Conservation (phyloP, 2,329 filamentous ascomycete species). For the Talaromyces funiculosus region DNA sequence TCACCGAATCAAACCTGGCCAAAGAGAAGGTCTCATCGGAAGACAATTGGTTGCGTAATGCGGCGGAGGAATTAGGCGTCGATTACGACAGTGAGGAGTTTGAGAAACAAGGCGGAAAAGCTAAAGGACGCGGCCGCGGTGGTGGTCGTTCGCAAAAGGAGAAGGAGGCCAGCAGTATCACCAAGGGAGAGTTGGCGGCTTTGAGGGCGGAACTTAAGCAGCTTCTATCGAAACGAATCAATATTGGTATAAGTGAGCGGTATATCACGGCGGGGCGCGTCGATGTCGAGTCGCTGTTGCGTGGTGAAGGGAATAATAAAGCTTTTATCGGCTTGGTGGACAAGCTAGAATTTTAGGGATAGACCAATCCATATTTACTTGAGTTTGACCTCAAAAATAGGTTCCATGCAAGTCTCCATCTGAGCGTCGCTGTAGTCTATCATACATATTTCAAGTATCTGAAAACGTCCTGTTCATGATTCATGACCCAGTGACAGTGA, state of each 20-base stretch:
- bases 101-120: conserved; percentile 55
- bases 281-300: conserved; percentile 69
- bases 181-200: conserved; percentile 66
- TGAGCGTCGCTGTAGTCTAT: not conserved
- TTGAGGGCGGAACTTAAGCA: conserved; percentile 67
- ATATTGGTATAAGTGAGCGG: conserved; percentile 78
- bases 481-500: not conserved
- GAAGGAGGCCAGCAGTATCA: conserved; percentile 60
- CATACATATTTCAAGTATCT: not conserved
- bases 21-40: conserved; percentile 83
- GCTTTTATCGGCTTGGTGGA: conserved; percentile 59
- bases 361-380: not conserved
- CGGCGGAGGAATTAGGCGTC: conserved; percentile 87
- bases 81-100: conserved; percentile 91
- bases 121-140: conserved; percentile 67
- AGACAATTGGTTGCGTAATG: conserved; percentile 74
- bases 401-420: not conserved
- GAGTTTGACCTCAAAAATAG: not conserved
- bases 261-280: conserved; percentile 81
- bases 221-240: conserved; percentile 67
- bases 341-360: conserved; percentile 35
- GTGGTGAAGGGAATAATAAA: conserved; percentile 56
- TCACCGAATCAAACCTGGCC: conserved; percentile 74
- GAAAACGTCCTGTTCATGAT: not conserved
- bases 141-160: conserved; percentile 69